Evolutionary conservation across 2,329 filamentous ascomycete species (phyloP).

Genomic region (Dactylellina leptospora): DNA sequence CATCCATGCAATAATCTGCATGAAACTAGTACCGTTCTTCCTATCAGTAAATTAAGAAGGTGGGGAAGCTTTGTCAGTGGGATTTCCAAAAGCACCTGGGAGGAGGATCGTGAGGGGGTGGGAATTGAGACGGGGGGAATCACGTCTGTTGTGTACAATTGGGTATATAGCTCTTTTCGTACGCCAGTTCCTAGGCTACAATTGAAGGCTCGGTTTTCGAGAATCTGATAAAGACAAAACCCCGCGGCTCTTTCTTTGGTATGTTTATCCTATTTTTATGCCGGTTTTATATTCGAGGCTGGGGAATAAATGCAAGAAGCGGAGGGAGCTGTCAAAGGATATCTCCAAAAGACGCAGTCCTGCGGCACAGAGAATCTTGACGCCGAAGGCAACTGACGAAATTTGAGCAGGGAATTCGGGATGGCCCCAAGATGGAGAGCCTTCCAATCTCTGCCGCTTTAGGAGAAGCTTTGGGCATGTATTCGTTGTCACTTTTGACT

Average conservation of each 20-base stretch:
- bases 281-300: slow-evolving; percentile 38
- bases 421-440: slow-evolving; percentile 22
- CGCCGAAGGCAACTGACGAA: slow-evolving; percentile 30
- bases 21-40: slow-evolving; percentile 53
- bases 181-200: slow-evolving; percentile 30
- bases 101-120: slow-evolving; percentile 32
- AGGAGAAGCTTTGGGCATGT: slow-evolving; percentile 53
- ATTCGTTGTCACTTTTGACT: slow-evolving; percentile 54
- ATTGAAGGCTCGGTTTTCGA: slow-evolving; percentile 1
- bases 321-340: slow-evolving; percentile 28
- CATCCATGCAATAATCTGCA: slow-evolving; percentile 53
- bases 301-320: slow-evolving; percentile 19
- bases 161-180: too few species aligned
- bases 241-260: slow-evolving; percentile 22
- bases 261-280: slow-evolving; percentile 15
- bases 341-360: slow-evolving; percentile 30
- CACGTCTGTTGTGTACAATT: slow-evolving; percentile 43
- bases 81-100: slow-evolving; percentile 32
- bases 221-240: background rate
- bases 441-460: slow-evolving; percentile 53
- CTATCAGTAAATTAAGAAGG: slow-evolving; percentile 54
- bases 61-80: slow-evolving; percentile 48
- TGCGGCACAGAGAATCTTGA: slow-evolving; percentile 40
- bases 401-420: slow-evolving; percentile 36
- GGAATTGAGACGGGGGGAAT: slow-evolving; percentile 23